Evolutionary conservation across 208 protist genomes (phyloP), one percentile per base, ranked within the genome.

Genomic region (Acanthamoeba castellanii): DNA sequence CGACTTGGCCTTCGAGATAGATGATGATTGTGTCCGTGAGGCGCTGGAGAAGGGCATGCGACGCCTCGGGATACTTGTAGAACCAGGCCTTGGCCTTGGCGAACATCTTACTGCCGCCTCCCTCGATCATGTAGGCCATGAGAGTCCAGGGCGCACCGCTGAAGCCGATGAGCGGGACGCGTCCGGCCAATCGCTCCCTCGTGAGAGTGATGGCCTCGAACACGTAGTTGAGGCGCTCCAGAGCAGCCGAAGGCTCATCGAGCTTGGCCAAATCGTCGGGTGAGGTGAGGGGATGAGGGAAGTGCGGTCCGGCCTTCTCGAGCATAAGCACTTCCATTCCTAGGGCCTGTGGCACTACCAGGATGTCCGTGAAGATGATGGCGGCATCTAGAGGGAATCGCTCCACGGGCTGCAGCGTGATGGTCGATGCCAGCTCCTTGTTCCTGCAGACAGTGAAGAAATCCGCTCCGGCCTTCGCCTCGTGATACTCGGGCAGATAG

Each of bases 361-460:
- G 93, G 64, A 99, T 99, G 95, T 99, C 98, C 78, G 94, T 97
- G 95, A 99, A 99, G 32, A 99, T 98, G 91, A 99, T 99, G 16
- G 98, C 97, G 11, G 98, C 98, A 95, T 99, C 98, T 7, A 98
- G 95, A 9, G 95, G 94, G 91, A 98, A 98, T 70, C 98, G 95
- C 45, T 94, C 82, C 2, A 98, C 61, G 32, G 98, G 98, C 95
- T 99, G 98, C 57, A 99, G 74, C 13, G 98, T 99, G 25, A 99
- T 95, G 82, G 98, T 97, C 47, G 95, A 96, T 16, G 98, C 98
- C 13, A 98, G 90, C 76, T 98, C 95, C 57, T 98, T 98, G 27
- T 96, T 98, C 34, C 97, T 96, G 92, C 98, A 98, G n/a, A 97
- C 95, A 68, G 81, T 76, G 87, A 98, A 98, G 94, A 98, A 98